Evolutionary conservation across 2,329 filamentous ascomycete species (phyloP).

Genomic region (Xylaria sp.): DNA sequence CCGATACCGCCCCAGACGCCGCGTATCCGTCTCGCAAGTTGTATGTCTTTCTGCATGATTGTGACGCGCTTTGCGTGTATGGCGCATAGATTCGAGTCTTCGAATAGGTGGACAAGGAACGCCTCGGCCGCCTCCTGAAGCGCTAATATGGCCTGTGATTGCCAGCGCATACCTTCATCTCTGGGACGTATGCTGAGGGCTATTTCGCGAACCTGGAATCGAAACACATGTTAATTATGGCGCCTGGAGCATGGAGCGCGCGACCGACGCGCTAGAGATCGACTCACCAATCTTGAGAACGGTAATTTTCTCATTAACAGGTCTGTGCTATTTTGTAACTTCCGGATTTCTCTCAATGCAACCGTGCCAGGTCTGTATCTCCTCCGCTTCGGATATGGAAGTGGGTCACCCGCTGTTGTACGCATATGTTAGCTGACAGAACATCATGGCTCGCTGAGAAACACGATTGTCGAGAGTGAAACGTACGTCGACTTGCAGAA

Average conservation of each 20-base stretch:
- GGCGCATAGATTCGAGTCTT: constrained; percentile 94
- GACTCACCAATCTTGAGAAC: constrained; percentile 77
- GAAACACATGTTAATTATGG: constrained; percentile 13
- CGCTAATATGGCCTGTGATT: constrained; percentile 92
- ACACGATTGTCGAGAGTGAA: constrained; percentile 28
- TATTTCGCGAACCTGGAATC: constrained; percentile 73
- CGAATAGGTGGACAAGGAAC: constrained; percentile 95
- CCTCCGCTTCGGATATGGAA: constrained; percentile 69
- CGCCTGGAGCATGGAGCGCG: constrained; percentile 2
- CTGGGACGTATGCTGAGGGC: constrained; percentile 71
- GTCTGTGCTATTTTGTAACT: constrained; percentile 90
- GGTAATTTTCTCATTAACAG: constrained; percentile 84
- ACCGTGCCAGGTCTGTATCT: constrained; percentile 83
- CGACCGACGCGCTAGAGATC: neutral
- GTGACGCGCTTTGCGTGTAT: constrained; percentile 97
- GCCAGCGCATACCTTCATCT: constrained; percentile 85
- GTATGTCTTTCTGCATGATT: constrained; percentile 98
- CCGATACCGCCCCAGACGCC: constrained; percentile 79
- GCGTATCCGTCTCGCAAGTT: constrained; percentile 84
- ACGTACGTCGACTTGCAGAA: constrained; percentile 49
- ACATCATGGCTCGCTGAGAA: neutral
- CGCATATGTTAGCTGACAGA: constrained; percentile 39
- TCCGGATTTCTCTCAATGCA: constrained; percentile 90
- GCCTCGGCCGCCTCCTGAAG: constrained; percentile 97
- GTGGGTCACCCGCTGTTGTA: constrained; percentile 74